Evolutionary conservation across 2,329 filamentous ascomycete genomes (phyloP).

Genomic region (Venturiaceae sp.): DNA sequence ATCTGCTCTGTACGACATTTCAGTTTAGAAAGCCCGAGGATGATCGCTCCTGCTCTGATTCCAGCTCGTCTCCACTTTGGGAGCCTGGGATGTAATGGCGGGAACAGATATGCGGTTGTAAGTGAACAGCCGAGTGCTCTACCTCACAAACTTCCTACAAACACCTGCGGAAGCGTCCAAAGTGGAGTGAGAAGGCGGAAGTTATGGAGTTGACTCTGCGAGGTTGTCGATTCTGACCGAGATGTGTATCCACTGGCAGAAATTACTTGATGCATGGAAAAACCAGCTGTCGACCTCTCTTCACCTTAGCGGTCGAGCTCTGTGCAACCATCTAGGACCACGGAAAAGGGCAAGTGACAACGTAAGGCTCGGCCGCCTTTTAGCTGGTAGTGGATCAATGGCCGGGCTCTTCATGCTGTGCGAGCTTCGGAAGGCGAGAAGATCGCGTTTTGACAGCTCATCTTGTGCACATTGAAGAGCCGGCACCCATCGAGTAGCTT

Average conservation of each 20-base stretch:
- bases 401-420: background rate
- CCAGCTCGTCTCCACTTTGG: too few relatives aligned
- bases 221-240: background rate
- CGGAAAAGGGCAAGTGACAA: background rate
- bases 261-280: background rate
- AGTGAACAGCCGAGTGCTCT: too few relatives aligned
- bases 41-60: too few relatives aligned
- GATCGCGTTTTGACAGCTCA: background rate
- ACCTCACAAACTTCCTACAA: too few relatives aligned
- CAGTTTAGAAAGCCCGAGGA: too few relatives aligned
- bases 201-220: too few relatives aligned
- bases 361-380: background rate
- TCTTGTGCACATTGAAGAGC: too few relatives aligned
- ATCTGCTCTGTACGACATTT: background rate
- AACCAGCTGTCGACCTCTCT: background rate
- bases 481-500: background rate
- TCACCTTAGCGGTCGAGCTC: background rate
- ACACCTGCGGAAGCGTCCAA: too few relatives aligned
- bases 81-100: too few relatives aligned
- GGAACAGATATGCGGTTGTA: too few relatives aligned
- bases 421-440: background rate
- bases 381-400: background rate
- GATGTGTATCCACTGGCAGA: too few relatives aligned
- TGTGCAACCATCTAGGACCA: background rate
- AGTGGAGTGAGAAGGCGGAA: too few relatives aligned